phyloP scores from a whole-genome alignment of 1,284 basidiomycete genomes.

The Ustilago tritici region DNA sequence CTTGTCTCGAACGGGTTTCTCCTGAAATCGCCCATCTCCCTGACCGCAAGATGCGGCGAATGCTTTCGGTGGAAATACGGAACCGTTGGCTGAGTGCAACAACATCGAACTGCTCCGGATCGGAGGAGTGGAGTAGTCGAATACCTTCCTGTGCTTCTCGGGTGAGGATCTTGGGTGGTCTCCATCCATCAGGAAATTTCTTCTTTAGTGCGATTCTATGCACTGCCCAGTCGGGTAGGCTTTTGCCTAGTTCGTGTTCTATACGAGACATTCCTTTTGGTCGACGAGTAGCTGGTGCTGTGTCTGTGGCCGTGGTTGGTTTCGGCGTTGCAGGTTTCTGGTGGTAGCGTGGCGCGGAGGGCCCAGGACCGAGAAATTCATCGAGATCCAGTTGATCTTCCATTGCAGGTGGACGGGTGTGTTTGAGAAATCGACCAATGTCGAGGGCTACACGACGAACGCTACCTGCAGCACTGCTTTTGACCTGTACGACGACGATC shows the following conservation, averaged over 20 bases:
- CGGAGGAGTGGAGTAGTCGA: conserved; percentile 56
- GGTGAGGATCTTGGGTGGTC: conserved; percentile 64
- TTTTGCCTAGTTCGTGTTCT: conserved; percentile 57
- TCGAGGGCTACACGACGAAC: conserved; percentile 58
- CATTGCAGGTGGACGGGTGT: conserved; percentile 32
- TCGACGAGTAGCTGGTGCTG: conserved; percentile 22
- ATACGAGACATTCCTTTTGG: conserved; percentile 62
- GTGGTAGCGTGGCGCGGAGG: conserved; percentile 32
- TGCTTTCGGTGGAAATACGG: conserved; percentile 59
- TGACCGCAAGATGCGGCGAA: conserved; percentile 61
- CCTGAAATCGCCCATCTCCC: conserved; percentile 42
- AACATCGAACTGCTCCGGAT: conserved; percentile 61
- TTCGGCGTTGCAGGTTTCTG: conserved; percentile 7
- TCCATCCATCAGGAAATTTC: conserved; percentile 65
- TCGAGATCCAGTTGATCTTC: conserved; percentile 47
- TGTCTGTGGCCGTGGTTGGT: background rate
- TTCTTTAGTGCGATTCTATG: conserved; percentile 57
- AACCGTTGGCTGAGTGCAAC: conserved; percentile 55
- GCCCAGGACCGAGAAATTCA: conserved; percentile 53
- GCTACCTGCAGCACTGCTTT: conserved; percentile 52
- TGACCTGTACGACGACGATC: conserved; percentile 65
- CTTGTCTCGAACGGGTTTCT: conserved; percentile 38
- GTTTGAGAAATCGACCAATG: conserved; percentile 52
- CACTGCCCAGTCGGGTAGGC: conserved; percentile 58
- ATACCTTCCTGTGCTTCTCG: conserved; percentile 66